A percentile compares a stretch with the other conserved stretches of the same genome.
phyloP scores from a whole-genome alignment of 495 filamentous ascomycete species.

The Sphaerosporella brunnea region DNA sequence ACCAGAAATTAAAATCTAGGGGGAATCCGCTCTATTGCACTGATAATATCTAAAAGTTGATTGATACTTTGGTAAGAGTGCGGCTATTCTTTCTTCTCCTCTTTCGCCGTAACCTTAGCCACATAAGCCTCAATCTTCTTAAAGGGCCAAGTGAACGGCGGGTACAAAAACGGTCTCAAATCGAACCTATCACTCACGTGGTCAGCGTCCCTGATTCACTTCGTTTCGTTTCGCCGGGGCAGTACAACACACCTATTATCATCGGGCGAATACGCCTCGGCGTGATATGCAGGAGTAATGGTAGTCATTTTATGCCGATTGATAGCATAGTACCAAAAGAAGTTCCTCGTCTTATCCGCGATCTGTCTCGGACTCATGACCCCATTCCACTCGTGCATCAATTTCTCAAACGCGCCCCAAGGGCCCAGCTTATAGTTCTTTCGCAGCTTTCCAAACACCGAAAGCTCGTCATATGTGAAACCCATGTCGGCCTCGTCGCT shows the following conservation, averaged over 20 bases:
- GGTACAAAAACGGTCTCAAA: slow-evolving; percentile 44
- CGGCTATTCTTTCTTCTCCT: no score
- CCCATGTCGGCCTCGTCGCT: slow-evolving; percentile 65
- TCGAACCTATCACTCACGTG: slow-evolving; percentile 34
- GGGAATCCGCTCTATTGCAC: no score
- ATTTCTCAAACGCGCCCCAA: slow-evolving; percentile 48
- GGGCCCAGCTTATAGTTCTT: slow-evolving; percentile 60
- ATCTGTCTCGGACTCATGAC: slow-evolving; percentile 30
- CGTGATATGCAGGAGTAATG: slow-evolving; percentile 43
- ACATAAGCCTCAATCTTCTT: slow-evolving; percentile 36
- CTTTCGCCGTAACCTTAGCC: slow-evolving; percentile 26
- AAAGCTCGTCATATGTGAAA: slow-evolving; percentile 40
- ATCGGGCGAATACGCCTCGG: slow-evolving; percentile 40
- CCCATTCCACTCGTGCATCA: slow-evolving; percentile 53
- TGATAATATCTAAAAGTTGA: no score
- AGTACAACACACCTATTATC: slow-evolving; percentile 48
- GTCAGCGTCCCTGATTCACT: neutral
- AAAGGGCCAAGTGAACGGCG: slow-evolving; percentile 34
- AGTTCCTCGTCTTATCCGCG: slow-evolving; percentile 34
- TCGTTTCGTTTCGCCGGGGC: neutral
- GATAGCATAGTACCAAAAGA: slow-evolving; percentile 47
- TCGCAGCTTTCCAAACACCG: slow-evolving; percentile 34
- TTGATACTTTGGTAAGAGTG: no score
- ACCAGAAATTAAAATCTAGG: no score
- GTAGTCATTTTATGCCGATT: slow-evolving; percentile 51